A percentile compares a stretch with the other conserved stretches of the same genome.
Conservation (phyloP, 768 basidiomycete genomes). For the Clitopilus hobsonii region DNA sequence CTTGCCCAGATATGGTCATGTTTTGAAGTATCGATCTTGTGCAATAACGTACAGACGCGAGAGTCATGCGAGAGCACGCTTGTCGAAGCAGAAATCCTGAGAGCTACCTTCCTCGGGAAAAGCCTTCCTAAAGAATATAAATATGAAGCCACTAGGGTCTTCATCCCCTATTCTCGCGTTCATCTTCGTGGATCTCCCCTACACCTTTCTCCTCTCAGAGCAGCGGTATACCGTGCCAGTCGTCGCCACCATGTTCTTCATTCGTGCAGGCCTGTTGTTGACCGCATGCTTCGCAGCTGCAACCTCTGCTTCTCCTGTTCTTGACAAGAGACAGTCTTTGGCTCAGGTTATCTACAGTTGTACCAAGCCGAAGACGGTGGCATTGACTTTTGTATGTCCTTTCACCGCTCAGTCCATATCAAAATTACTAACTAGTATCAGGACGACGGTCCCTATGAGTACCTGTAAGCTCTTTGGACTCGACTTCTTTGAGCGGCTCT, state of each 20-base stretch:
- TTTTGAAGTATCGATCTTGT: background rate
- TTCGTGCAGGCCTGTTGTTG: conserved; percentile 4
- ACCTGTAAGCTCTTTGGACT: conserved; percentile 11
- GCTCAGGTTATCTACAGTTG: conserved; percentile 19
- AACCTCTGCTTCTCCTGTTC: conserved; percentile 9
- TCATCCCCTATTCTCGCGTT: background rate
- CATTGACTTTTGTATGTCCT: conserved; percentile 19
- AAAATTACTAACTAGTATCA: background rate
- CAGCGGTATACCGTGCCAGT: background rate
- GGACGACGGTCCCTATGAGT: conserved; percentile 19
- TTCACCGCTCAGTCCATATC: background rate
- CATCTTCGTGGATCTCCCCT: background rate
- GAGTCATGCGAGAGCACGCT: background rate
- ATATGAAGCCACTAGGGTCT: background rate
- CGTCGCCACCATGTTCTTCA: conserved; percentile 7
- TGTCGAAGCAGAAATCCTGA: background rate
- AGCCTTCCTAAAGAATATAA: background rate
- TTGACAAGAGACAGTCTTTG: conserved; percentile 9
- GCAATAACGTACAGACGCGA: background rate
- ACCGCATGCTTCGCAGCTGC: conserved; percentile 6
- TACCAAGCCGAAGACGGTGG: conserved; percentile 17
- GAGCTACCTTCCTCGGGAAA: background rate
- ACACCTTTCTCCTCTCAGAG: background rate
- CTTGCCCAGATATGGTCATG: background rate
- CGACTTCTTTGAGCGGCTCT: background rate